Conservation (phyloP, 345 rosid species). For the Reutealis trisperma region DNA sequence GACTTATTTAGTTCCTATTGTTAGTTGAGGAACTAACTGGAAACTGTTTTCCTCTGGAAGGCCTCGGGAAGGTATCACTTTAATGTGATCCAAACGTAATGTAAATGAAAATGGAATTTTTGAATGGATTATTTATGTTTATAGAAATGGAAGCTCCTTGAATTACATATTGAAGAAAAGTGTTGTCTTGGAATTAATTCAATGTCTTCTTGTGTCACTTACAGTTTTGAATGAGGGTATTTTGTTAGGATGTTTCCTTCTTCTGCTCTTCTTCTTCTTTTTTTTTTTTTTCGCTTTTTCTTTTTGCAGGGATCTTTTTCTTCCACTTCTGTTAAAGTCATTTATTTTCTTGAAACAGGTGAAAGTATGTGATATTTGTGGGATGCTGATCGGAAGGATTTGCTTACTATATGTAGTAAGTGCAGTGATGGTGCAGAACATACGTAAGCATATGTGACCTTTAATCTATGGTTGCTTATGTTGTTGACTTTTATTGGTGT, state of each 20-base stretch:
- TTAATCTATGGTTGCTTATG: slow-evolving; percentile 11
- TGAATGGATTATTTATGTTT: background rate
- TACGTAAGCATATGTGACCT: slow-evolving; percentile 62
- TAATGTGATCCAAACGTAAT: background rate
- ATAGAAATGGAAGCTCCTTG: too few relatives aligned
- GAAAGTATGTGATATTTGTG: slow-evolving; percentile 98
- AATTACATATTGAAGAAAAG: background rate
- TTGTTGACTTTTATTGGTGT: slow-evolving; percentile 1
- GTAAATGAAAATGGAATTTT: background rate
- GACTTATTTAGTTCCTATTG: too few relatives aligned
- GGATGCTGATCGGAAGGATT: slow-evolving; percentile 99
- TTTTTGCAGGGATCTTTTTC: background rate
- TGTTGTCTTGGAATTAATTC: background rate
- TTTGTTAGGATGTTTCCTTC: background rate
- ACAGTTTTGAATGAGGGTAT: background rate
- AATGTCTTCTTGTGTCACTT: too few relatives aligned
- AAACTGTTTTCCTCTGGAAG: too few relatives aligned
- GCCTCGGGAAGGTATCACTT: background rate
- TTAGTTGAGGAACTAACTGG: background rate
- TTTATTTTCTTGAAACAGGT: slow-evolving; percentile 58
- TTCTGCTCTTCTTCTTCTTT: background rate
- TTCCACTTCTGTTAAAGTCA: background rate
- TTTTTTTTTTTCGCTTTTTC: background rate
- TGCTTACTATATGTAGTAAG: slow-evolving; percentile 86
- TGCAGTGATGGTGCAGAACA: slow-evolving; percentile 99